Percentiles rank a stretch among this genome's conserved stretches.
phyloP scores from a whole-genome alignment of 2,329 filamentous ascomycete species.

The Clonostachys byssicola region DNA sequence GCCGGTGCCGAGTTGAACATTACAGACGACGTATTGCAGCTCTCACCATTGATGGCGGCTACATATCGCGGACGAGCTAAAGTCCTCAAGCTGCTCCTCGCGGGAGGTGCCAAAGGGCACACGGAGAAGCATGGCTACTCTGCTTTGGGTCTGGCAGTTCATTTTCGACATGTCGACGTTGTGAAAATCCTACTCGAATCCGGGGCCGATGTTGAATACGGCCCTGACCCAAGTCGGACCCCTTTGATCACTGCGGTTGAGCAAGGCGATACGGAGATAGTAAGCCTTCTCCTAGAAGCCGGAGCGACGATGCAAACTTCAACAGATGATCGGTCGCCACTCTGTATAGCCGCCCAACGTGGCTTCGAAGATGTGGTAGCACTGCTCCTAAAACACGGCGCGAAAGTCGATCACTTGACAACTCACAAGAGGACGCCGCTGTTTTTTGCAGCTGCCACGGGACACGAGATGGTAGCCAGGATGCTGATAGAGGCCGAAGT shows the following conservation, averaged over 20 bases:
- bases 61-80: no score
- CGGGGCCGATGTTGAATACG: no score
- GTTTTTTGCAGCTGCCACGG: background rate
- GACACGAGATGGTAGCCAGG: background rate
- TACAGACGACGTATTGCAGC: no score
- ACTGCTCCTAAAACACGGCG: background rate
- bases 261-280: background rate
- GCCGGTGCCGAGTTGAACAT: background rate
- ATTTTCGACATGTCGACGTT: no score
- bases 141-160: no score
- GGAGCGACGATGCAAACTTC: background rate
- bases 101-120: no score
- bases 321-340: background rate
- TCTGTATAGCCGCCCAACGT: background rate
- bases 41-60: no score
- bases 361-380: background rate
- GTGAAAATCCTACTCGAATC: no score
- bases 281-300: background rate
- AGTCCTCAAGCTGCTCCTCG: no score
- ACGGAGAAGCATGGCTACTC: no score
- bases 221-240: background rate
- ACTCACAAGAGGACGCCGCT: background rate
- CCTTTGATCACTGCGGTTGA: background rate
- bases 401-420: background rate
- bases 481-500: background rate